These are phyloP conservation scores for Lanmaoa pseudosensibilis DNA, from an alignment of 768 basidiomycete species.

Conservation along the genomic window DNA sequence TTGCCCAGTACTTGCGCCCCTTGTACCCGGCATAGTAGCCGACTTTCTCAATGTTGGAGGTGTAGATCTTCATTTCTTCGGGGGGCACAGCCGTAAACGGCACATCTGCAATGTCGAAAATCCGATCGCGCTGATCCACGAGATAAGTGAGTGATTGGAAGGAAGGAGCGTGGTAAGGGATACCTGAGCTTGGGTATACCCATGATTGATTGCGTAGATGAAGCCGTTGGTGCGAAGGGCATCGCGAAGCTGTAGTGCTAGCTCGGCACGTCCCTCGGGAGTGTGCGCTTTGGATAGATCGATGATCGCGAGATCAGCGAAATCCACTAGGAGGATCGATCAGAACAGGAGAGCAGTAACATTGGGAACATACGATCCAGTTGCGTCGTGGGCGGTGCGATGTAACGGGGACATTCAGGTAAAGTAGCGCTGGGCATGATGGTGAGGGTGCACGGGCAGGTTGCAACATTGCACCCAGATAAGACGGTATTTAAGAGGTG, in stretches of 20 bases:
- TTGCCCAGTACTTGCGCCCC: constrained; percentile 47
- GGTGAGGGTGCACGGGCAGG: background rate
- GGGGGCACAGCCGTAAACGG: constrained; percentile 42
- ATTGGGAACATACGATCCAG: constrained; percentile 32
- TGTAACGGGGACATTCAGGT: constrained; percentile 38
- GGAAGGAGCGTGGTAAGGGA: background rate
- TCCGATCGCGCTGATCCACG: constrained; percentile 40
- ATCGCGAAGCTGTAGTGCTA: constrained; percentile 43
- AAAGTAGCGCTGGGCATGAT: constrained; percentile 32
- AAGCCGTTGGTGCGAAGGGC: constrained; percentile 47
- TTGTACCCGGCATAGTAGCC: constrained; percentile 55
- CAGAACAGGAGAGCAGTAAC: background rate
- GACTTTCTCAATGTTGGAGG: constrained; percentile 37
- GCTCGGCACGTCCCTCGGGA: constrained; percentile 39
- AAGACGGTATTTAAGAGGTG: background rate
- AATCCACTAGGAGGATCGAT: constrained; percentile 41
- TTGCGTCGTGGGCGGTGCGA: constrained; percentile 32
- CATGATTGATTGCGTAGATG: constrained; percentile 40
- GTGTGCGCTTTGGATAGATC: constrained; percentile 47
- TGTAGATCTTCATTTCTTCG: constrained; percentile 43
- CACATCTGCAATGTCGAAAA: constrained; percentile 49
- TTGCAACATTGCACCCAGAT: too few relatives aligned
- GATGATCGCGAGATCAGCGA: constrained; percentile 52
- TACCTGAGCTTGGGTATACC: constrained; percentile 41
- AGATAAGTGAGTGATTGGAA: constrained; percentile 12